A percentile compares a stretch with the other conserved stretches of the same genome.
Conservation (phyloP, 1,284 basidiomycete genomes). For the Veloboletus limbatus region DNA sequence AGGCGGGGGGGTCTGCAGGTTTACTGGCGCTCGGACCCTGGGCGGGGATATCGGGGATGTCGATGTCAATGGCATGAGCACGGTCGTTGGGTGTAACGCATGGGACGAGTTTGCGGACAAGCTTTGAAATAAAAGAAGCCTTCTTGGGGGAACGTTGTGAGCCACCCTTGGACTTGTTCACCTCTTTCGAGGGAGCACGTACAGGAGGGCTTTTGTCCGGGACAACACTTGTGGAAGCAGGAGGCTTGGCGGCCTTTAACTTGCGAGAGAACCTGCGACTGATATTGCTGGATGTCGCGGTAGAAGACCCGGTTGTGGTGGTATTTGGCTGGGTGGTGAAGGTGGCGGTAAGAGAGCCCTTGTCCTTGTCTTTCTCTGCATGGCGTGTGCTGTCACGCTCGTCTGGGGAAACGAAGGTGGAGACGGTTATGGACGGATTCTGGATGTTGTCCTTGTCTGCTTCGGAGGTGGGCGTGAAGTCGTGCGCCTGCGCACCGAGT, state of each 20-base stretch:
- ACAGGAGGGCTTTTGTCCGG: constrained; percentile 34
- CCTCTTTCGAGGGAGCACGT: constrained; percentile 35
- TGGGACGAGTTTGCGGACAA: constrained; percentile 49
- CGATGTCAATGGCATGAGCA: constrained; percentile 37
- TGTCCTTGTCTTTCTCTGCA: constrained; percentile 42
- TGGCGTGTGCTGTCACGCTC: constrained; percentile 34
- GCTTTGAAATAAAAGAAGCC: constrained; percentile 44
- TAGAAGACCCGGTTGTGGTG: constrained; percentile 24
- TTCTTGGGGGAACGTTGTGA: constrained; percentile 38
- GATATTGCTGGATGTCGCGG: constrained; percentile 20
- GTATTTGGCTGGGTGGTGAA: constrained; percentile 35
- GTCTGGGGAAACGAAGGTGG: constrained; percentile 35
- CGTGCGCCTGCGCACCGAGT: constrained; percentile 35
- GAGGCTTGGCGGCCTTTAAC: constrained; percentile 24
- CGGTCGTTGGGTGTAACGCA: constrained; percentile 44
- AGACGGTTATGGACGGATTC: constrained; percentile 32
- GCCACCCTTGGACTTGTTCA: constrained; percentile 36
- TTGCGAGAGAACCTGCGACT: constrained; percentile 35
- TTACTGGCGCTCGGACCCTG: constrained; percentile 16
- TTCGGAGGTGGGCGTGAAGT: constrained; percentile 33
- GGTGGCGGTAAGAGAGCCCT: constrained; percentile 42
- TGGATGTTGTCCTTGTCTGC: constrained; percentile 34
- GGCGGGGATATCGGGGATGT: constrained; percentile 12
- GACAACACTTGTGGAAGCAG: constrained; percentile 14
- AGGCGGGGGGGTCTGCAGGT: constrained; percentile 15